Conservation (phyloP, 2,329 filamentous ascomycete genomes). For the Fusarium camptoceras region DNA sequence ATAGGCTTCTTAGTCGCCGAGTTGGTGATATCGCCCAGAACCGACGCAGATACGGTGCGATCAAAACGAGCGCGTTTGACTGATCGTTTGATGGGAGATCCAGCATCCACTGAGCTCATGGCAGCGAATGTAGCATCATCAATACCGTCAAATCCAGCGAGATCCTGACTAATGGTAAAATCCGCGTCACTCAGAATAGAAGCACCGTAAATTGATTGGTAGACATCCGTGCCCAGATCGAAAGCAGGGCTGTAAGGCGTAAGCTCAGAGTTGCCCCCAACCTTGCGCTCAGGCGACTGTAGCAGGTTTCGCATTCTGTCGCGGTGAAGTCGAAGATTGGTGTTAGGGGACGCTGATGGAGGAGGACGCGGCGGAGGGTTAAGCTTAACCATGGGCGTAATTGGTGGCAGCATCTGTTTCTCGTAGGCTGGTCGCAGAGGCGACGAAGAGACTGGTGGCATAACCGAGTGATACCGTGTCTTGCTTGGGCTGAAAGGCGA, state of each 20-base stretch:
- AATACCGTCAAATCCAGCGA: constrained; percentile 47
- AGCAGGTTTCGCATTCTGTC: constrained; percentile 84
- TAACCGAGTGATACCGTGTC: constrained; percentile 64
- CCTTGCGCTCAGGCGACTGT: constrained; percentile 74
- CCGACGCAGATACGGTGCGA: constrained; percentile 71
- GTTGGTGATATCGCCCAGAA: constrained; percentile 71
- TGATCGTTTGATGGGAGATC: constrained; percentile 76
- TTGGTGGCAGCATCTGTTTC: constrained; percentile 75
- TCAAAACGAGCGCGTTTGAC: constrained; percentile 70
- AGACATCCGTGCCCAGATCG: constrained; percentile 68
- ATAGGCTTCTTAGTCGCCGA: constrained; percentile 63
- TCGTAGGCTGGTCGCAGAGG: constrained; percentile 70
- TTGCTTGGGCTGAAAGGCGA: constrained; percentile 93
- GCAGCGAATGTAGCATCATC: constrained; percentile 50
- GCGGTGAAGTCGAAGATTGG: constrained; percentile 88
- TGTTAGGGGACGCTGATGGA: constrained; percentile 91
- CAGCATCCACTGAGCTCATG: constrained; percentile 62
- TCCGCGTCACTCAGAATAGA: constrained; percentile 62
- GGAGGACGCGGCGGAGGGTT: constrained; percentile 67
- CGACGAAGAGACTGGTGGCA: constrained; percentile 72
- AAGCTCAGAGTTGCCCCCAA: constrained; percentile 56
- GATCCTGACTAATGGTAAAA: constrained; percentile 72
- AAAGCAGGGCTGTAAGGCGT: constrained; percentile 75
- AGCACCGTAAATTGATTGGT: constrained; percentile 58
- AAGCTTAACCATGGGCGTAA: constrained; percentile 87